Evolutionary conservation across 129 eudicot species (phyloP).

Genomic region (Lactuca sativa): DNA sequence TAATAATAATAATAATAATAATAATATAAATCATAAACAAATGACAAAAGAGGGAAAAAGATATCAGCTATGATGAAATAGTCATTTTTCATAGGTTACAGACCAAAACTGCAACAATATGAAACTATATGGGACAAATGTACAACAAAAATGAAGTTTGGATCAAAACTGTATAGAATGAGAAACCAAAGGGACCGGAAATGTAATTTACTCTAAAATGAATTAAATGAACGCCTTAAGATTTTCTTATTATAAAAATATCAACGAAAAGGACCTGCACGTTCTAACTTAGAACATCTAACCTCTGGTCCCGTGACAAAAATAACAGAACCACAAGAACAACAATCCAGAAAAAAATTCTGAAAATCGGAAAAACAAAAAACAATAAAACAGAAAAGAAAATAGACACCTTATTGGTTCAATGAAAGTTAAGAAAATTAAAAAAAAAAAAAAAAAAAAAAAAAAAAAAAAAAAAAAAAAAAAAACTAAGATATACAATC

Average conservation of each 20-base stretch:
- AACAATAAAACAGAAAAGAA: slow-evolving; percentile 25
- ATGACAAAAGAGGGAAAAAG: too few relatives aligned
- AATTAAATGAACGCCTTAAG: not conserved
- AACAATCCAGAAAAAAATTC: slow-evolving; percentile 40
- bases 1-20: too few relatives aligned
- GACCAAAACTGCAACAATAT: too few relatives aligned
- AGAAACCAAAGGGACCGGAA: not conserved
- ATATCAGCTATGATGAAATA: too few relatives aligned
- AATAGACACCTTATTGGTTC: slow-evolving; percentile 18
- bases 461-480: slow-evolving; percentile 24
- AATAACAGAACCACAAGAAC: slow-evolving; percentile 76
- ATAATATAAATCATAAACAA: too few relatives aligned
- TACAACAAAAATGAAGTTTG: not conserved
- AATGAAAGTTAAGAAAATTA: slow-evolving; percentile 23
- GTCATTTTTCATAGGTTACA: too few relatives aligned
- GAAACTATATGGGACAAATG: too few relatives aligned
- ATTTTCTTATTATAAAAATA: slow-evolving; percentile 19
- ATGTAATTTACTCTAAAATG: not conserved
- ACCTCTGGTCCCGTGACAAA: slow-evolving; percentile 63
- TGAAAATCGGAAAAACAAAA: slow-evolving; percentile 21
- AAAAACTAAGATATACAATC: slow-evolving; percentile 55
- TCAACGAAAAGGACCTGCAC: slow-evolving; percentile 13
- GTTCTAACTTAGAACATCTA: slow-evolving; percentile 32
- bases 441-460: slow-evolving; percentile 25
- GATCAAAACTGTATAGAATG: not conserved